Conservation (phyloP, 2,329 filamentous ascomycete genomes). For the Plectosphaerella cucumerina region DNA sequence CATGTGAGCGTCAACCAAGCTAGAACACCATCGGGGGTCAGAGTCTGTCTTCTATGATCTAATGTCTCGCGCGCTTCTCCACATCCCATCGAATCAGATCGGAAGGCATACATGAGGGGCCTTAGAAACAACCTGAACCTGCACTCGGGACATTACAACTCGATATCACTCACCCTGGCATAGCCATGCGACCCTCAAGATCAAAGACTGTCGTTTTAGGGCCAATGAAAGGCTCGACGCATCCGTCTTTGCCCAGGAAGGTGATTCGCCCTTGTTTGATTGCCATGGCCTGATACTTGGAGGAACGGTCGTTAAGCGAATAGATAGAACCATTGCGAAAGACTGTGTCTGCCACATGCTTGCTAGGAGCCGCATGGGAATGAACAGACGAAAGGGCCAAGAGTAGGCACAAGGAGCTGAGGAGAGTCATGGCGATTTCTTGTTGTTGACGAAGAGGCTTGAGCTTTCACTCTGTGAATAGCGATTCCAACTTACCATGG, state of each 20-base stretch:
- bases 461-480: neutral
- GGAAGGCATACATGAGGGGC: too few relatives aligned
- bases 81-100: too few relatives aligned
- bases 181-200: constrained; percentile 22
- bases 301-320: constrained; percentile 13
- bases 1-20: constrained; percentile 21
- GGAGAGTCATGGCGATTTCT: neutral
- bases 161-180: constrained; percentile 13
- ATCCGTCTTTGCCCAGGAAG: constrained; percentile 14
- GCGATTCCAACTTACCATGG: too few relatives aligned
- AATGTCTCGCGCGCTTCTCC: too few relatives aligned
- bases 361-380: neutral
- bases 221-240: constrained; percentile 16
- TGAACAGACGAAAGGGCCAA: neutral
- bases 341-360: constrained; percentile 15
- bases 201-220: constrained; percentile 18
- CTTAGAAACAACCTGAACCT: too few relatives aligned
- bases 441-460: neutral
- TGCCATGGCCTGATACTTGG: constrained; percentile 14
- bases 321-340: constrained; percentile 22
- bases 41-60: too few relatives aligned
- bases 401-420: neutral
- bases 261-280: constrained; percentile 16
- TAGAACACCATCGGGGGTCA: too few relatives aligned
- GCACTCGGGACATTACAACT: too few relatives aligned